A percentile compares a stretch with the other conserved stretches of the same genome.
phyloP scores from a whole-genome alignment of 495 filamentous ascomycete species.

The Hypomontagnella submonticulosa region DNA sequence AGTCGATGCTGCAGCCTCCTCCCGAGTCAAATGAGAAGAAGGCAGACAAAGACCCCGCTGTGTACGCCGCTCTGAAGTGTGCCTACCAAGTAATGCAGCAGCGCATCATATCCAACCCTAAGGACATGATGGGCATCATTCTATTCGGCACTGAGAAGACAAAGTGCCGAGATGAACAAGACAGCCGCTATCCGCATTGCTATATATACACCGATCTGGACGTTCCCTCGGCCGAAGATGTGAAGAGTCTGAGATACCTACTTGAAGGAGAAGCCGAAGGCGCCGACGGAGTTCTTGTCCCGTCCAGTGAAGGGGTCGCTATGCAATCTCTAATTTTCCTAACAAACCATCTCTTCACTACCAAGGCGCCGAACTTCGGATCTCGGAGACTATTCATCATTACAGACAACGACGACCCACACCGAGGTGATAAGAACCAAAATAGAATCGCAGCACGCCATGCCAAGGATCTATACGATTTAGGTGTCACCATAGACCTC shows the following conservation, averaged over 20 bases:
- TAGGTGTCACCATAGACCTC: conserved; percentile 91
- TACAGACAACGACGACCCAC: conserved; percentile 93
- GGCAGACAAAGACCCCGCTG: conserved; percentile 73
- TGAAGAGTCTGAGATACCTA: conserved; percentile 78
- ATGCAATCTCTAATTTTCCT: conserved; percentile 96
- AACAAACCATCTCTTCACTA: conserved; percentile 96
- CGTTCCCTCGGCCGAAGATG: conserved; percentile 85
- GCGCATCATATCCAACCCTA: conserved; percentile 95
- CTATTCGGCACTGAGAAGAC: conserved; percentile 91
- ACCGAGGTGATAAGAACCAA: conserved; percentile 73
- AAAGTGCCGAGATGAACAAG: conserved; percentile 78
- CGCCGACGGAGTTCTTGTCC: conserved; percentile 73
- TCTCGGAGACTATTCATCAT: conserved; percentile 94
- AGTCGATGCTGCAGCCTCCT: conserved; percentile 84
- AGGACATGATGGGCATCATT: conserved; percentile 97
- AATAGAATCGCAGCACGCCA: conserved; percentile 82
- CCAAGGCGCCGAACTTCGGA: conserved; percentile 91
- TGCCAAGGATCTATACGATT: conserved; percentile 94
- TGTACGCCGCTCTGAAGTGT: conserved; percentile 88
- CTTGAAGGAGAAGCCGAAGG: conserved; percentile 75
- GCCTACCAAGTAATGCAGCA: conserved; percentile 97
- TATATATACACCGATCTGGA: conserved; percentile 92
- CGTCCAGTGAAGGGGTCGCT: conserved; percentile 73
- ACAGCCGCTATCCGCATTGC: conserved; percentile 84
- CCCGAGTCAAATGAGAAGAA: conserved; percentile 75